Evolutionary conservation across 495 filamentous ascomycete genomes (phyloP).

Genomic region (Aspergillus egyptiacus): DNA sequence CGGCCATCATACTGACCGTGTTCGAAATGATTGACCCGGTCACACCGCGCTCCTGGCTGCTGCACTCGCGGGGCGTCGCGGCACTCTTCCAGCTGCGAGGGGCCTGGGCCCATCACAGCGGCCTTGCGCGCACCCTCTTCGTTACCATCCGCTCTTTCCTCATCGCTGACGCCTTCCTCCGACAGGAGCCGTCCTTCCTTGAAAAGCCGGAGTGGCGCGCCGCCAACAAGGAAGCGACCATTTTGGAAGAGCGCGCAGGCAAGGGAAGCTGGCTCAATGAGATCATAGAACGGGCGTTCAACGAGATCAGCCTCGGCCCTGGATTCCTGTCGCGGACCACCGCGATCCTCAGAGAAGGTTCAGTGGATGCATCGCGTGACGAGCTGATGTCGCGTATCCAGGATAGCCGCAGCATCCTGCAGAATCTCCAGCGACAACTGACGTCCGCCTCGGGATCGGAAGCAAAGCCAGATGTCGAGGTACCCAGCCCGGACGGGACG

Average conservation of each 20-base stretch:
- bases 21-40: conserved; percentile 31
- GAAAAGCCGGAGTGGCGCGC: conserved; percentile 25
- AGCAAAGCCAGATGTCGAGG: conserved; percentile 3
- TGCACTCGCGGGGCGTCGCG: conserved; percentile 32
- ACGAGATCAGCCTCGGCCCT: conserved; percentile 23
- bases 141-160: conserved; percentile 28
- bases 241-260: conserved; percentile 13
- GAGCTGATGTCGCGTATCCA: conserved; percentile 11
- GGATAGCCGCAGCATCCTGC: conserved; percentile 8
- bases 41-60: conserved; percentile 25
- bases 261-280: conserved; percentile 14
- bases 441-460: conserved; percentile 6
- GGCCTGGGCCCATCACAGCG: conserved; percentile 19
- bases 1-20: conserved; percentile 25
- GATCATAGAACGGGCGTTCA: conserved; percentile 23
- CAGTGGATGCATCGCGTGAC: not conserved
- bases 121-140: conserved; percentile 27
- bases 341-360: conserved; percentile 1
- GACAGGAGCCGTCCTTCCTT: conserved; percentile 27
- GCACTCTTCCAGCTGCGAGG: conserved; percentile 28
- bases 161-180: conserved; percentile 24
- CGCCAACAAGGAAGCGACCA: conserved; percentile 17
- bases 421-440: conserved; percentile 13
- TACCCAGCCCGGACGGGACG: conserved; percentile 7
- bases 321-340: conserved; percentile 20